A percentile compares a stretch with the other conserved stretches of the same genome.
phyloP scores from a whole-genome alignment of 345 rosid species.

The Linum lewisii region DNA sequence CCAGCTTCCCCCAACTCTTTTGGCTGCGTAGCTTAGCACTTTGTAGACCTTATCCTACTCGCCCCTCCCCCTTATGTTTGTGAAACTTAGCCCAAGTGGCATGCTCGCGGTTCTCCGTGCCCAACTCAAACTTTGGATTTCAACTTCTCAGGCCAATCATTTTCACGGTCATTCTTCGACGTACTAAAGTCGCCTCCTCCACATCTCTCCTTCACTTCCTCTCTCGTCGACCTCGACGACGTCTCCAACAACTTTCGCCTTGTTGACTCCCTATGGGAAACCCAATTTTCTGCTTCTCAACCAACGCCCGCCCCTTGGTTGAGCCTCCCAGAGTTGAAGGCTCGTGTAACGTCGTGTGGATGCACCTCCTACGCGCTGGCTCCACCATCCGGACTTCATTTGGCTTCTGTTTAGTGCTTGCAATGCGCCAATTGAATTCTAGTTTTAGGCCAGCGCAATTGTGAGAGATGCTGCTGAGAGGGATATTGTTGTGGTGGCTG shows the following conservation, averaged over 20 bases:
- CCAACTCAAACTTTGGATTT: constrained; percentile 57
- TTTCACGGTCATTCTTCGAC: constrained; percentile 25
- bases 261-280: constrained; percentile 47
- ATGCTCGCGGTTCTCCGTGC: constrained; percentile 65
- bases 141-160: constrained; percentile 28
- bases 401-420: constrained; percentile 62
- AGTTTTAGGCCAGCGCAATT: too few species aligned
- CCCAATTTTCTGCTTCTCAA: constrained; percentile 30
- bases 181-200: constrained; percentile 19
- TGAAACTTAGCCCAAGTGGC: constrained; percentile 17
- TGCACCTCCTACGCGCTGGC: constrained; percentile 72
- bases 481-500: constrained; percentile 8
- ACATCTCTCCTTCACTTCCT: constrained; percentile 12
- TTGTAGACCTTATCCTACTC: too few species aligned
- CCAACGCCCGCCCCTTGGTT: constrained; percentile 15
- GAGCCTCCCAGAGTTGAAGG: constrained; percentile 43
- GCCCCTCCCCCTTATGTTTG: too few species aligned
- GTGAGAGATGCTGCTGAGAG: constrained; percentile 12
- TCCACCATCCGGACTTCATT: constrained; percentile 50
- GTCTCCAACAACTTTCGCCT: constrained; percentile 24
- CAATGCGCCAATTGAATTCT: constrained; percentile 28
- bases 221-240: constrained; percentile 16
- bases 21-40: too few species aligned
- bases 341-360: constrained; percentile 70
- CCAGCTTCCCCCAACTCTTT: too few species aligned